Base-by-base conservation (phyloP, 441 rosid species). In the Bruguiera hainesii region DNA sequence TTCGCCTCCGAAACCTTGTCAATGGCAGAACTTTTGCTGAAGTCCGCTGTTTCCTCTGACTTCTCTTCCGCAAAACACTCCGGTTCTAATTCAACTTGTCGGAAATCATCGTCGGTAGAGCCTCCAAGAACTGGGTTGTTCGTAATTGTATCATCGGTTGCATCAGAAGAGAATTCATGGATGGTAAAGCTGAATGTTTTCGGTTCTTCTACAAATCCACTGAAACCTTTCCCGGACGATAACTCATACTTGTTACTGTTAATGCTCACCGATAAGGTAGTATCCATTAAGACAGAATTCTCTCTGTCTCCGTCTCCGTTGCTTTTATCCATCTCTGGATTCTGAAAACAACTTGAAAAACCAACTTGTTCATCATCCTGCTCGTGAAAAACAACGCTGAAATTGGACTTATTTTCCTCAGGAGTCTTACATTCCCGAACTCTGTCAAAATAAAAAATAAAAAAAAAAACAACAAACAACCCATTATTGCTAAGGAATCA, bases 191-290 rank as follows among this genome's bases (percentile, higher is more conserved):
- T 72, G 76, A 72, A 7, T 2, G 71, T 65, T 76, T 58, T 75
- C 56, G 81, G 86, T 28, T 86, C 83, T 67, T 88, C 84, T 29
- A 88, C 60, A 68, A 83, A 84, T 57, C 84, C 82, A 55, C 62
- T 66, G 65, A 86, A 65, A 64, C 56, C 71, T 52, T 72, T 83
- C 50, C 74, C 74, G 9, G 71, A 75, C 6, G 61, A 75, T 52
- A 79, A 78, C 35, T 86, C 77, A 60, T 63, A 85, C 74, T 76
- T 86, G 51, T 73, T 84, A 15, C 73, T 67, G 11, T 73, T 84
- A 15, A 74, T 67, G 15, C 72, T 71, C 7, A 74, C 64, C 64
- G 68, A 76, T 51, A 73, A 39, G 18, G 28, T 55, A 21, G 69
- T 26, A 64, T 60, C 79, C 70, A 23, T 4, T 23, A 73, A 18